Base-by-base conservation (phyloP, 192 early-diverging fungal genomes). In the Entophlyctis helioformis region DNA sequence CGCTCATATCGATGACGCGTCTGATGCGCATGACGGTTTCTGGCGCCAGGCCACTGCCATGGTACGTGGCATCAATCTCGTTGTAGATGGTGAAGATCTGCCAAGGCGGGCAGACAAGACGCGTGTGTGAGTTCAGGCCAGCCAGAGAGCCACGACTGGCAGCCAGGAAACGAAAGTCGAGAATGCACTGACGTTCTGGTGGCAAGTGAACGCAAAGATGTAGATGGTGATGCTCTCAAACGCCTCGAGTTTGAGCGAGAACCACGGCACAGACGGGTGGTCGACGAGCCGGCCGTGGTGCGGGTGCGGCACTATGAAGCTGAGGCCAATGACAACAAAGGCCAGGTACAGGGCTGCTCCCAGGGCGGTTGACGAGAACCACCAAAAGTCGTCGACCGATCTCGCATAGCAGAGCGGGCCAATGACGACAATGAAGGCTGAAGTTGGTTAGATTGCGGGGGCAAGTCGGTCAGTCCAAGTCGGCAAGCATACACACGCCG, bases 201-300 rank as follows among this genome's bases (percentile, higher is more conserved):
- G 90, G 58, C 90, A 94, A 16, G 91, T 91, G 48, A 94, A 94
- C 6, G 85, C 85, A 73, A 94, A 94, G 12, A 94, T 78, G 67
- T 91, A 94, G 18, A 91, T 80, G 8, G 90, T 88, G 21, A 94
- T 57, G 19, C 79, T 78, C 3, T 78, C 79, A 47, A 89, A 81
- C 42, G 86, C 82, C 21, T 80, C 71, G 26, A 60, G 64, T 5
- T 75, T 71, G 34, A 82, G 60, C 22, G 66, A 62, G 24, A 87
- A 44, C 52, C 52, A 60, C 28, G 47, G 52, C 3, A 39, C 35
- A n/a, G n/a, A n/a, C n/a, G n/a, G n/a, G n/a, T n/a, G n/a, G n/a
- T n/a, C n/a, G n/a, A n/a, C n/a, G n/a, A n/a, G n/a, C n/a, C n/a
- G n/a, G n/a, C n/a, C n/a, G 27, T 4, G 11, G 38, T 13, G 10